Conservation (phyloP, 2,329 filamentous ascomycete species). For the Paracoccidioides lutzii region DNA sequence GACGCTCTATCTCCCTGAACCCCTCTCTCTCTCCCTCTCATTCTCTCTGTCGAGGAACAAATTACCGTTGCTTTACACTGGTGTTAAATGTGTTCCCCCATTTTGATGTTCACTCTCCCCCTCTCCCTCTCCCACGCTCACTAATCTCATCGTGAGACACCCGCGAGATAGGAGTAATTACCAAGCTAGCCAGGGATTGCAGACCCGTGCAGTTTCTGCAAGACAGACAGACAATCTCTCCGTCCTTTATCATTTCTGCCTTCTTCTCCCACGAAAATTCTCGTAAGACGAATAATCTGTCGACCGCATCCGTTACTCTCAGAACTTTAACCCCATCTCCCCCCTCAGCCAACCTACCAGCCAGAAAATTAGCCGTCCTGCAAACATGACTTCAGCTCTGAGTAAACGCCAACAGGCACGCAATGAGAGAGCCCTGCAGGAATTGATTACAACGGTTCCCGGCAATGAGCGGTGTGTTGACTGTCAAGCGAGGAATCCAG, state of each 20-base stretch:
- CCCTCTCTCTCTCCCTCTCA: neutral
- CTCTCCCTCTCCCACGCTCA: neutral
- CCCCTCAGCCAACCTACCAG: conserved; percentile 7
- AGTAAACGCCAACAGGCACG: conserved; percentile 97
- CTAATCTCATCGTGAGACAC: neutral
- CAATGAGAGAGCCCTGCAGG: conserved; percentile 84
- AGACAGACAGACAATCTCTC: neutral
- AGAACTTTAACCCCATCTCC: neutral
- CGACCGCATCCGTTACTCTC: neutral
- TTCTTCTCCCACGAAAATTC: neutral
- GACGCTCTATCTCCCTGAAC: neutral
- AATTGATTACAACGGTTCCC: conserved; percentile 68
- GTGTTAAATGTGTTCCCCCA: neutral
- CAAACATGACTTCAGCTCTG: conserved; percentile 55
- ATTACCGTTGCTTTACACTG: neutral
- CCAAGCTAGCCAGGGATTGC: neutral
- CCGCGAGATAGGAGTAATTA: neutral
- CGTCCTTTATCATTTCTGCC: neutral
- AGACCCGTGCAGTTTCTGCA: neutral
- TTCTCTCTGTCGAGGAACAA: neutral
- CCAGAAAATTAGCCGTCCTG: neutral
- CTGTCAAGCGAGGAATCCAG: conserved; percentile 81
- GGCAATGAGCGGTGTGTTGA: conserved; percentile 93
- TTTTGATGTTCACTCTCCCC: neutral
- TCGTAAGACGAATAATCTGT: neutral